These are phyloP conservation scores for Thymus quinquecostatus DNA, from an alignment of 257 asterid species.

Conservation along the genomic window DNA sequence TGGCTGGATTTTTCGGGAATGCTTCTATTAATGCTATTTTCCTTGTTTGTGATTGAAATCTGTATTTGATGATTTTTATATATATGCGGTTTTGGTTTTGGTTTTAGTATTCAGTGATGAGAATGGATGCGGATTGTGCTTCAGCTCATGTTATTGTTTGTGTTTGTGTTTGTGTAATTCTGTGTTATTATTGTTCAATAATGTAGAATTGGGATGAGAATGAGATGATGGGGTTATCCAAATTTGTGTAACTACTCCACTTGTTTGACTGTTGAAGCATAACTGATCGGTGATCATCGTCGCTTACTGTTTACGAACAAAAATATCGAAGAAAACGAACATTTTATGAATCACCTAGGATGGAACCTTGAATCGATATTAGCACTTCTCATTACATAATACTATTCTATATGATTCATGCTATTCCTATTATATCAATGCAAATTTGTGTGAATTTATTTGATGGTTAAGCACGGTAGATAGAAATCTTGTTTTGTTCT, in stretches of 20 bases:
- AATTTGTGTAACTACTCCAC: neutral
- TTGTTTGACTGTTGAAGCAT: constrained; percentile 15
- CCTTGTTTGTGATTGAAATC: constrained; percentile 2
- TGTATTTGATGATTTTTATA: constrained; percentile 6
- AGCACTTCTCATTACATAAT: too few relatives aligned
- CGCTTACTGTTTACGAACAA: neutral
- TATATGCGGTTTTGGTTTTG: constrained; percentile 7
- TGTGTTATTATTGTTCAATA: too few relatives aligned
- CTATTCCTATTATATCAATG: neutral
- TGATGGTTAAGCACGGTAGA: neutral
- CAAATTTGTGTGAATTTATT: neutral
- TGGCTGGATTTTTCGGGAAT: constrained; percentile 6
- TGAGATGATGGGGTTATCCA: neutral
- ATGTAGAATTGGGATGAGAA: too few relatives aligned
- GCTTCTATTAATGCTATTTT: neutral
- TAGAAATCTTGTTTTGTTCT: constrained; percentile 2
- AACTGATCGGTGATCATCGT: neutral
- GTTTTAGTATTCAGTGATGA: neutral
- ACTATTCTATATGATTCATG: neutral
- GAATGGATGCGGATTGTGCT: constrained; percentile 31
- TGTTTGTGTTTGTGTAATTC: neutral
- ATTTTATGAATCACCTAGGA: neutral
- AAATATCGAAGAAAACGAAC: neutral
- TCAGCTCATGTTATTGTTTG: constrained; percentile 1
- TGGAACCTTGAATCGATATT: neutral